A percentile compares a stretch with the other conserved stretches of the same genome.
These are phyloP conservation scores for Cladorrhinum sp. DNA, from an alignment of 2,329 filamentous ascomycete genomes.

Conservation along the genomic window DNA sequence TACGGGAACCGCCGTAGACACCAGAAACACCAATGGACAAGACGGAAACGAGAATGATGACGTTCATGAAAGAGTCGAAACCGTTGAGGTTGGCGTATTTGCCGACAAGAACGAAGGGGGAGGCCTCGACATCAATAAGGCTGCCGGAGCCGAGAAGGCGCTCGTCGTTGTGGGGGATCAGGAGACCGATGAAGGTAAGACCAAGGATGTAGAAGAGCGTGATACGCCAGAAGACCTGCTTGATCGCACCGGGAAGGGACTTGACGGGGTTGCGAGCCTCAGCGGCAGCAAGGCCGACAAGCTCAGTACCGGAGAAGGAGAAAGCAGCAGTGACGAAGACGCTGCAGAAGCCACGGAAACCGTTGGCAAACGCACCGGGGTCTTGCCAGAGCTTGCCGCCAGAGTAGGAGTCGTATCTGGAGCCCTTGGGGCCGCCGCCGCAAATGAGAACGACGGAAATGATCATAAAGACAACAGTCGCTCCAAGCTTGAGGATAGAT, in stretches of 20 bases:
- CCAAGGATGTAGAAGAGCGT: constrained; percentile 50
- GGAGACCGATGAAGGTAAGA: constrained; percentile 47
- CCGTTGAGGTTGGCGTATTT: constrained; percentile 46
- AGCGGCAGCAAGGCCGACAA: constrained; percentile 67
- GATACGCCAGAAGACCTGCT: constrained; percentile 63
- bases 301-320: constrained; percentile 64
- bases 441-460: constrained; percentile 55
- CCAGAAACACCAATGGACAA: constrained; percentile 53
- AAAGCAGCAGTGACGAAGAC: constrained; percentile 70
- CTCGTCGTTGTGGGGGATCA: constrained; percentile 42
- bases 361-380: constrained; percentile 59
- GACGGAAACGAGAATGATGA: constrained; percentile 52
- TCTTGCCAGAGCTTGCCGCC: constrained; percentile 43
- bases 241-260: constrained; percentile 72
- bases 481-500: constrained; percentile 53
- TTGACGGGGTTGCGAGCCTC: constrained; percentile 66
- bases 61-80: constrained; percentile 52
- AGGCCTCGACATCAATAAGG: constrained; percentile 41
- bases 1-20: constrained; percentile 55
- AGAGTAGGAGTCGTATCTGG: constrained; percentile 41
- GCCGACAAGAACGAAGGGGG: constrained; percentile 50
- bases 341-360: constrained; percentile 66
- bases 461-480: constrained; percentile 61
- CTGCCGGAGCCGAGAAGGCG: constrained; percentile 46
- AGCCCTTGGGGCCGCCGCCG: constrained; percentile 52